phyloP scores from a whole-genome alignment of 176 grass and related monocot species.

The Urochloa ruziziensis region DNA sequence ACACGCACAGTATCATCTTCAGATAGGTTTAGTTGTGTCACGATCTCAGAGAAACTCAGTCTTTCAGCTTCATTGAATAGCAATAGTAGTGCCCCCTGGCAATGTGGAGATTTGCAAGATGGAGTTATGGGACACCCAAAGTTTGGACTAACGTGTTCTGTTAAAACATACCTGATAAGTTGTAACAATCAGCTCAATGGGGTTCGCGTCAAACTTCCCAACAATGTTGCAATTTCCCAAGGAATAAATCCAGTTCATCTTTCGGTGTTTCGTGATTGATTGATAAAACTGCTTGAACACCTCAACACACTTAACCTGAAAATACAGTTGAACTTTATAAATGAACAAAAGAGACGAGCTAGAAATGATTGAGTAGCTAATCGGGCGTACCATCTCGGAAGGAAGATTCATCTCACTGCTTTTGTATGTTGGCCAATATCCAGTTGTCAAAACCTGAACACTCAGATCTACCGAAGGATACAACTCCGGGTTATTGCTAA shows the following conservation, averaged over 20 bases:
- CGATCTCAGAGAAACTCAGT: slow-evolving; percentile 72
- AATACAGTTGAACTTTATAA: slow-evolving; percentile 8
- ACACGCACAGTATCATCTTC: slow-evolving; percentile 73
- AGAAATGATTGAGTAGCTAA: background rate
- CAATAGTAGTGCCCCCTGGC: slow-evolving; percentile 59
- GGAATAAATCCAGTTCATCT: slow-evolving; percentile 89
- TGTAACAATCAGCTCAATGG: slow-evolving; percentile 66
- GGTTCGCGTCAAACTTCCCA: slow-evolving; percentile 54
- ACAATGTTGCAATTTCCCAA: slow-evolving; percentile 57
- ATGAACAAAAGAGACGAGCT: background rate
- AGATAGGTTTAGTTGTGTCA: slow-evolving; percentile 65
- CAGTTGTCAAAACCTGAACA: slow-evolving; percentile 85
- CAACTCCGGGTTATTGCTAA: slow-evolving; percentile 40
- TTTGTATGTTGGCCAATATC: slow-evolving; percentile 95
- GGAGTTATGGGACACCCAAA: background rate
- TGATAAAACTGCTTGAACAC: slow-evolving; percentile 86
- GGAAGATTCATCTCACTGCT: slow-evolving; percentile 87
- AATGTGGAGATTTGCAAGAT: background rate
- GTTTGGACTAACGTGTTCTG: no score
- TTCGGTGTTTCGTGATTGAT: slow-evolving; percentile 64
- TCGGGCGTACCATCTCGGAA: slow-evolving; percentile 68
- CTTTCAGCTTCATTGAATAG: slow-evolving; percentile 56
- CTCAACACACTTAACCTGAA: slow-evolving; percentile 84
- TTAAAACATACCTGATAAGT: slow-evolving; percentile 70
- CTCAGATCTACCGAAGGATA: slow-evolving; percentile 70